These are phyloP conservation scores for Cytospora paraplurivora DNA, from an alignment of 2,329 filamentous ascomycete genomes.

Conservation along the genomic window DNA sequence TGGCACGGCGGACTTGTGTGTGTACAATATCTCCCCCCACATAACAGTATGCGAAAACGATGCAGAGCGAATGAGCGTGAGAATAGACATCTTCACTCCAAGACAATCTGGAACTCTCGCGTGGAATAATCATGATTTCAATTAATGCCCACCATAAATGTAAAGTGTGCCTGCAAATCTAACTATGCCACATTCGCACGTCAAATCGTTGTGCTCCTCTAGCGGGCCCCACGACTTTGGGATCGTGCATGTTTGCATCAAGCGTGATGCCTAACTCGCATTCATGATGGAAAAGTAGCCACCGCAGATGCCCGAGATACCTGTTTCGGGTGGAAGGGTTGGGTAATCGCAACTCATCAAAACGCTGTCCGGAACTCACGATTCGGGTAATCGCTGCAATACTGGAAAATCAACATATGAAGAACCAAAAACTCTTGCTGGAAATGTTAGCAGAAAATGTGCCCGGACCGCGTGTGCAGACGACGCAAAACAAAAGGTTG, in stretches of 20 bases:
- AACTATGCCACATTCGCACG: not conserved
- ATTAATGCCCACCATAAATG: not conserved
- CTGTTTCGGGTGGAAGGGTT: not conserved
- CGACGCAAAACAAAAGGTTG: not conserved
- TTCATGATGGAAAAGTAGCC: not conserved
- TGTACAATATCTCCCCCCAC: slow-evolving; percentile 11
- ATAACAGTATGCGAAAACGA: slow-evolving; percentile 19
- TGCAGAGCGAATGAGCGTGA: slow-evolving; percentile 8
- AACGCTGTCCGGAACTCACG: not conserved
- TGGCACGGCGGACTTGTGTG: not conserved
- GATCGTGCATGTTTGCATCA: slow-evolving; percentile 10
- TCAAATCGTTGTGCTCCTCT: not conserved
- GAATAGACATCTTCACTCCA: slow-evolving; percentile 29
- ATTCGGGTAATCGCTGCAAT: slow-evolving; percentile 6
- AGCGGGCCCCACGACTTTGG: not conserved
- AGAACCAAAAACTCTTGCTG: not conserved
- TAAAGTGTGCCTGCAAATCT: not conserved
- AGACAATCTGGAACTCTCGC: not conserved
- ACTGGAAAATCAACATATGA: not conserved
- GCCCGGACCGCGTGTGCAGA: not conserved
- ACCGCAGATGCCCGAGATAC: not conserved
- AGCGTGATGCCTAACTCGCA: slow-evolving; percentile 3
- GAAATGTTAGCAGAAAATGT: slow-evolving; percentile 8
- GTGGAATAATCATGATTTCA: not conserved
- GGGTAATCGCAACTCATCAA: not conserved